Percentiles rank a stretch among this genome's conserved stretches.
Conservation (phyloP, 129 eudicot species). For the Erigeron canadensis region DNA sequence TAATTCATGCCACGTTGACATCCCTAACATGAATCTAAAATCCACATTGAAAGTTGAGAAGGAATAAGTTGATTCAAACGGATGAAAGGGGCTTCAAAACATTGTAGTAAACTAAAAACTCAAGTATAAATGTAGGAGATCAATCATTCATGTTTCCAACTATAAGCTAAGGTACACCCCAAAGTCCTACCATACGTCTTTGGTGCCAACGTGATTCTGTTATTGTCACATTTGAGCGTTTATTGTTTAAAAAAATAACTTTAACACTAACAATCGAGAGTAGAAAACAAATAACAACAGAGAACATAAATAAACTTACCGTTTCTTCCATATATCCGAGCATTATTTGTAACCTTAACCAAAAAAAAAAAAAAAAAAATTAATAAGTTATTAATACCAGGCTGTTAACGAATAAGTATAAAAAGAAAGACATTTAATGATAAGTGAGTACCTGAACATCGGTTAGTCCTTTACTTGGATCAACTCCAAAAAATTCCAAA, state of each 20-base stretch:
- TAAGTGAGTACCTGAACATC: conserved; percentile 60
- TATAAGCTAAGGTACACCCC: background rate
- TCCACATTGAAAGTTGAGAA: background rate
- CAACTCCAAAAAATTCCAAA: conserved; percentile 68
- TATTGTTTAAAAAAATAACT: background rate
- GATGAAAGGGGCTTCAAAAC: background rate
- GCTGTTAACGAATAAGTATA: background rate
- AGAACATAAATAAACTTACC: conserved; percentile 40
- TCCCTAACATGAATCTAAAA: background rate
- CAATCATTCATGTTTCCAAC: background rate
- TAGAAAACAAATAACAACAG: background rate
- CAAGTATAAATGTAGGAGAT: too few relatives aligned
- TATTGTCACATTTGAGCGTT: background rate
- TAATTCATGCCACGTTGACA: too few relatives aligned
- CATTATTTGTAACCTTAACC: conserved; percentile 69
- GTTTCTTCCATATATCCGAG: conserved; percentile 75
- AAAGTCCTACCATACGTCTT: background rate
- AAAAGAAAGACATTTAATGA: background rate
- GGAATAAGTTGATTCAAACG: background rate
- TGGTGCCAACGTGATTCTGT: too few relatives aligned
- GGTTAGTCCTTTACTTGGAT: conserved; percentile 75
- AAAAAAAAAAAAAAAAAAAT: background rate
- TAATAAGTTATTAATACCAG: background rate
- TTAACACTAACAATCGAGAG: background rate
- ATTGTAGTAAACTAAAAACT: too few relatives aligned